Base-by-base conservation (phyloP, 2,329 filamentous ascomycete genomes). In the Talaromyces sp. region DNA sequence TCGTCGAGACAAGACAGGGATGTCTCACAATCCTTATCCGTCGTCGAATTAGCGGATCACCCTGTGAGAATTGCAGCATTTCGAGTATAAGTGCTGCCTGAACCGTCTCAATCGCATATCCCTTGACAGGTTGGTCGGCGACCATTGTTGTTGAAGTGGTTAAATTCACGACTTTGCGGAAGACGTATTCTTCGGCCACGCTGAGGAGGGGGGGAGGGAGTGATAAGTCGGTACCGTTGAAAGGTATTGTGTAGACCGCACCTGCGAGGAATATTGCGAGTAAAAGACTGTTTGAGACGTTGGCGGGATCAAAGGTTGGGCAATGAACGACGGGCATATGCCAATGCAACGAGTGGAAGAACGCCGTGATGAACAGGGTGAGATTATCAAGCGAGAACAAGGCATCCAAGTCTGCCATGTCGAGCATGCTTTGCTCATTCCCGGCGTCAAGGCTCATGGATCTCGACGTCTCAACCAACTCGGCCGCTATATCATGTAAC, bases 341-440 rank as follows among this genome's bases (percentile, higher is more conserved):
- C 73, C 73, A 75, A 59, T 75, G 71, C 2, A 75, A 67, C n/a
- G 73, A 73, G 14, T 74, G 71, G 16, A 75, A 75, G 62, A 72
- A 75, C 0, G 68, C 71, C 3, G 72, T 71, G 35, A 74, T 70
- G 13, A 73, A 75, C 11, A 64, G 52, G 0, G 71, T 69, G n/a
- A 75, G 69, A 39, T 74, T 74, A 0, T 70, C 69, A 11, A 71
- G 67, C 0, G 68, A 70, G 1, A 75, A 68, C 0, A 75, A 59
- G 0, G 71, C 50, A n/a, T 68, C 66, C 2, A 74, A 58, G 11
- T 72, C 68, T 11, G 69, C 61, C 5, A 58, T 61, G 6, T 65
- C 41, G 19, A 65, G 58, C 14, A 39, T 7, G 6, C 22, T 39
- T 7, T 11, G 66, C 69, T 24, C 39, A 8, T 47, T 56, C 8